These are phyloP conservation scores for Pseudozyma flocculosa DNA, from an alignment of 1,284 basidiomycete genomes.

Conservation along the genomic window DNA sequence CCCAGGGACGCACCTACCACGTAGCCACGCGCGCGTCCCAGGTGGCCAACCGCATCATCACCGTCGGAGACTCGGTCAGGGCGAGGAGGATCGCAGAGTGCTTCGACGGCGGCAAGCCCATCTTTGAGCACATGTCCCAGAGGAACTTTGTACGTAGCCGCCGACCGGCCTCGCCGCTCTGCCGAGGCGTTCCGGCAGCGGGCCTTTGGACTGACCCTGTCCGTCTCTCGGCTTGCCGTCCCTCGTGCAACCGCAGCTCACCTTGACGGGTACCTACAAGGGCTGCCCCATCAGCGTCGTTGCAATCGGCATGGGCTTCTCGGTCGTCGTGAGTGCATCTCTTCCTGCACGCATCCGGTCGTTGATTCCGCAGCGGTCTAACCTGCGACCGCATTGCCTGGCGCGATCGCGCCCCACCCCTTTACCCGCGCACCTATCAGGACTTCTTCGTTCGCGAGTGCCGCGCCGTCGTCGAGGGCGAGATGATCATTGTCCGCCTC, in stretches of 20 bases:
- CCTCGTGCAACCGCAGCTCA: slow-evolving; percentile 59
- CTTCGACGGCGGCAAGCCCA: slow-evolving; percentile 63
- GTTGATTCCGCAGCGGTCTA: too few relatives aligned
- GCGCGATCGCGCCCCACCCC: too few relatives aligned
- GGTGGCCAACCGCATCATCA: slow-evolving; percentile 77
- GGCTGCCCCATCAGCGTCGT: slow-evolving; percentile 71
- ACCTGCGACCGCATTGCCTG: too few relatives aligned
- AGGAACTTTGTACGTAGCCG: slow-evolving; percentile 66
- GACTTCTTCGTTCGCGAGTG: slow-evolving; percentile 83
- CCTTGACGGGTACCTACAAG: slow-evolving; percentile 74
- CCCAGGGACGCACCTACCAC: slow-evolving; percentile 37
- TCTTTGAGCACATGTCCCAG: slow-evolving; percentile 70
- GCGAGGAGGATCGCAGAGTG: slow-evolving; percentile 66
- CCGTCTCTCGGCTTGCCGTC: neutral
- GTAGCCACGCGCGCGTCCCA: slow-evolving; percentile 38
- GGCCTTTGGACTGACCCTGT: too few relatives aligned
- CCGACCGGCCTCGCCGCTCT: too few relatives aligned
- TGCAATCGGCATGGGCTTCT: slow-evolving; percentile 76
- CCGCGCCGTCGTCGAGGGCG: slow-evolving; percentile 73
- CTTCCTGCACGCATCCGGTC: too few relatives aligned
- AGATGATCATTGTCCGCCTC: slow-evolving; percentile 67
- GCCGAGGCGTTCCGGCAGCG: too few relatives aligned
- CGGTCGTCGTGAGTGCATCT: slow-evolving; percentile 33
- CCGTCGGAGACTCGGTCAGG: slow-evolving; percentile 73
- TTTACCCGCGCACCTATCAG: slow-evolving; percentile 64